Evolutionary conservation across 2,329 filamentous ascomycete genomes (phyloP).

Genomic region (Colletotrichum sojae): DNA sequence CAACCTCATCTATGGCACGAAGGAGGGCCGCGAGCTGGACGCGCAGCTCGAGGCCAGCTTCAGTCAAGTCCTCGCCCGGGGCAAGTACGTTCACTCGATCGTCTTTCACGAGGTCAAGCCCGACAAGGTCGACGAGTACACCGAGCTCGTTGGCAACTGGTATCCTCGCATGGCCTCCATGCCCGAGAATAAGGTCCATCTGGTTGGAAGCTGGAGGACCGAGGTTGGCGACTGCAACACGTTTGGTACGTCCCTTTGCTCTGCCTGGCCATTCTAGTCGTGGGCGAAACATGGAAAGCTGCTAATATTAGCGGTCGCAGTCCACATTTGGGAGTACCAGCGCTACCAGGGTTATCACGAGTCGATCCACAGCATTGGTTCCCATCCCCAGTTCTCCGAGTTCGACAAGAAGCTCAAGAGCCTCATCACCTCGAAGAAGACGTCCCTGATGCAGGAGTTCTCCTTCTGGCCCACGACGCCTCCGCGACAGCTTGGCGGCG

Average conservation of each 20-base stretch:
- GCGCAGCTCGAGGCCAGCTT: slow-evolving; percentile 97
- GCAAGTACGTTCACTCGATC: slow-evolving; percentile 99
- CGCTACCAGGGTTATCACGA: slow-evolving; percentile 96
- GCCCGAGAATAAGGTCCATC: slow-evolving; percentile 92
- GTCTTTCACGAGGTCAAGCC: slow-evolving; percentile 97
- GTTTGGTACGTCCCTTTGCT: slow-evolving; percentile 76
- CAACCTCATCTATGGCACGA: slow-evolving; percentile 95
- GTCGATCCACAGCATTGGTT: slow-evolving; percentile 87
- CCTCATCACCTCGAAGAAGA: slow-evolving; percentile 87
- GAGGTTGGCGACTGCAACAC: slow-evolving; percentile 98
- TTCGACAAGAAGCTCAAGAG: slow-evolving; percentile 89
- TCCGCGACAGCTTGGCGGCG: slow-evolving; percentile 88
- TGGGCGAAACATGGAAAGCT: slow-evolving; percentile 17
- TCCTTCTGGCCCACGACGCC: slow-evolving; percentile 98
- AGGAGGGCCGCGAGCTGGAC: slow-evolving; percentile 94
- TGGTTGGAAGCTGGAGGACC: slow-evolving; percentile 98
- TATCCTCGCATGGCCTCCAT: slow-evolving; percentile 90
- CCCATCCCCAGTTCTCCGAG: slow-evolving; percentile 84
- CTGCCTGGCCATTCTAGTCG: slow-evolving; percentile 4
- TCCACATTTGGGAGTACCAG: slow-evolving; percentile 99
- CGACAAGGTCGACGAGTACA: slow-evolving; percentile 95
- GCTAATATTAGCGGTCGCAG: slow-evolving; percentile 61
- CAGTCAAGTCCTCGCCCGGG: slow-evolving; percentile 92
- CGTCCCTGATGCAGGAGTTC: slow-evolving; percentile 98
- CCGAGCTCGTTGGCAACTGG: slow-evolving; percentile 89